Evolutionary conservation across 1,139 yeast species (phyloP).

Genomic region (Arxiozyma slooffiae): DNA sequence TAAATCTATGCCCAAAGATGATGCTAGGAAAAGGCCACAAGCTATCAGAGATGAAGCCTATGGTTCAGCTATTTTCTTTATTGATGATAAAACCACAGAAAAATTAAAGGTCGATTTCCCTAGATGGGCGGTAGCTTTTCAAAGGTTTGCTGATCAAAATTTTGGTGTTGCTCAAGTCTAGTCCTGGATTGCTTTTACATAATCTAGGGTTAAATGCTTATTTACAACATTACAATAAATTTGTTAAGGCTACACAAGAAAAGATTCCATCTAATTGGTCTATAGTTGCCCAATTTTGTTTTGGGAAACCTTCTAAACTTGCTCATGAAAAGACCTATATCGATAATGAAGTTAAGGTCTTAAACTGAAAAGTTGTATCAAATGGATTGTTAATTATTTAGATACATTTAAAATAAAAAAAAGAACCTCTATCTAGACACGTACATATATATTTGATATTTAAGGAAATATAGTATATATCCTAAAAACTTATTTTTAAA

Average conservation of each 20-base stretch:
- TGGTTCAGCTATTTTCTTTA: constrained; percentile 37
- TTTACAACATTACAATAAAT: constrained; percentile 38
- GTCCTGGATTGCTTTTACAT: constrained; percentile 35
- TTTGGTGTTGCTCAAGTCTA: constrained; percentile 37
- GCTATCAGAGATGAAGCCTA: constrained; percentile 34
- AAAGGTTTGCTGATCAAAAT: constrained; percentile 34
- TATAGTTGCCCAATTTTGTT: constrained; percentile 36
- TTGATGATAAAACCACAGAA: constrained; percentile 31
- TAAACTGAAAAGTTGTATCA: constrained; percentile 5
- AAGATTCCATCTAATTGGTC: constrained; percentile 33
- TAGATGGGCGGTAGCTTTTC: constrained; percentile 32
- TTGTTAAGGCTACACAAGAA: constrained; percentile 29
- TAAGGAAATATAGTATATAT: background rate
- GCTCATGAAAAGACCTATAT: constrained; percentile 13
- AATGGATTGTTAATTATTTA: background rate
- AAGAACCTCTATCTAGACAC: background rate
- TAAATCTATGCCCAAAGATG: constrained; percentile 28
- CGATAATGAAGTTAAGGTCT: constrained; percentile 11
- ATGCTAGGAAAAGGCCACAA: constrained; percentile 30
- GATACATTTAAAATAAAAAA: no score
- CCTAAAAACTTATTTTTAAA: background rate
- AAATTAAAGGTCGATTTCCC: constrained; percentile 32
- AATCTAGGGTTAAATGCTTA: constrained; percentile 36
- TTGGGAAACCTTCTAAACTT: constrained; percentile 25
- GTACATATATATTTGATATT: no score